Evolutionary conservation across 2,329 filamentous ascomycete species (phyloP), one percentile per base, ranked within the genome.

Genomic region (Orbilia blumenaviensis): DNA sequence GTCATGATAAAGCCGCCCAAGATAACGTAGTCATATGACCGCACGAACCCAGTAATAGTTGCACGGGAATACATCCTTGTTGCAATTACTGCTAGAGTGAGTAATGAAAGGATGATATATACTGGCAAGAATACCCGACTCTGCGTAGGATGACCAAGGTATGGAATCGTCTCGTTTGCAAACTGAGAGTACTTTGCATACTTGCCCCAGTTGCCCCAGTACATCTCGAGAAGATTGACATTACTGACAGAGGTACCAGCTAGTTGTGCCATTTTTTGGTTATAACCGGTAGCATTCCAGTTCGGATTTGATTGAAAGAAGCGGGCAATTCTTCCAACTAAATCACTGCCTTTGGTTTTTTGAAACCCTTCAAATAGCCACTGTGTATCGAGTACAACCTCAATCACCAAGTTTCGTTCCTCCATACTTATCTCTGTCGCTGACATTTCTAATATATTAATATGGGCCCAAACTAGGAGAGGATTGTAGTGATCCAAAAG

Each of bases 281-380:
- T 68, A 32, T 68, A 68, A 8, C 64, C 64, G 16, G 64, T 68
- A 44, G 36, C 64, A 23, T 68, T 68, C 34, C 50, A 68, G 34
- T 68, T 44, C 7, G 64, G 64, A 34, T 68, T 68, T 6, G 50
- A 60, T 27, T 60, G 32, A n/a, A 68, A 68, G 29, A 68, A 68
- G 38, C 32, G 64, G 23, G 64, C 64, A 8, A 68, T 50, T 14
- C 32, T 21, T 14, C 64, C 38, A 46, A 68, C 41, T 3, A 68
- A 56, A 18, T 68, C 64, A 21, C 64, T 68, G 7, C 64, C 64
- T 18, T 68, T 68, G 16, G 64, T 68, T n/a, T 29, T 36, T 41
- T 68, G 64, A 21, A 68, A 68, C 3, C 64, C 64, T n/a, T 68
- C 64, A 32, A 68, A 68, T 23, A 68, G 52, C 64, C 64, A 68